Base-by-base conservation (phyloP, 2,329 filamentous ascomycete species). In the Ophiognomonia clavigignenti-juglandacearum region DNA sequence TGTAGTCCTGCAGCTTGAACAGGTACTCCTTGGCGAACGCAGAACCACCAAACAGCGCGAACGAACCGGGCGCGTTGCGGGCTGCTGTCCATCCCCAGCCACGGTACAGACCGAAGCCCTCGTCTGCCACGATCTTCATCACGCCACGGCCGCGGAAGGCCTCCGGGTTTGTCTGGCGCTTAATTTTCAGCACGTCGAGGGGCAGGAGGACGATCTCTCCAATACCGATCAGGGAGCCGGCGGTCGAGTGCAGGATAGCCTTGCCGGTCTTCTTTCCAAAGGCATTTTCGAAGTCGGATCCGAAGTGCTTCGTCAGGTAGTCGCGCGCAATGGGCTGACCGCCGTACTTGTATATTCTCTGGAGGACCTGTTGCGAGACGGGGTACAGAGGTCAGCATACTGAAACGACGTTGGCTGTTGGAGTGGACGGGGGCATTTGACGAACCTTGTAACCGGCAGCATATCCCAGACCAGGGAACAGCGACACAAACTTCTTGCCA, bases 211-310 rank as follows among this genome's bases (percentile, higher is more conserved):
- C 81, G 56, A 98, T 95, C 74, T 98, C 93, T 63, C 93, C 93
- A 60, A 98, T 96, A 60, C 93, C 93, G 62, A 98, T 95, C 61
- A 98, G 64, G 72, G 88, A 89, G 74, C 93, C 93, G 54, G 93
- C 93, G 43, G 89, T 95, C 19, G 93, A 96, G 72, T 96, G 89
- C 86, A 98, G 86, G 60, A 98, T 90, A 13, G 93, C 92, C 78
- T 98, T 97, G 68, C 93, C 93, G 31, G 89, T 96, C 70, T 95
- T 95, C 74, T 91, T 91, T 64, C 93, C 93, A 62, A 98, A 98
- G 10, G 89, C 81, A 57, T 76, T 73, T 68, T 97, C 92, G 65
- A 98, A 98, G 57, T 84, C 77, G 59, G 80, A 77, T 57, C 88
- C 86, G 64, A 95, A 85, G 75, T 97, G 78, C 63, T 78, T 70